phyloP scores from a whole-genome alignment of 441 rosid genomes.

The Populus hybrid region DNA sequence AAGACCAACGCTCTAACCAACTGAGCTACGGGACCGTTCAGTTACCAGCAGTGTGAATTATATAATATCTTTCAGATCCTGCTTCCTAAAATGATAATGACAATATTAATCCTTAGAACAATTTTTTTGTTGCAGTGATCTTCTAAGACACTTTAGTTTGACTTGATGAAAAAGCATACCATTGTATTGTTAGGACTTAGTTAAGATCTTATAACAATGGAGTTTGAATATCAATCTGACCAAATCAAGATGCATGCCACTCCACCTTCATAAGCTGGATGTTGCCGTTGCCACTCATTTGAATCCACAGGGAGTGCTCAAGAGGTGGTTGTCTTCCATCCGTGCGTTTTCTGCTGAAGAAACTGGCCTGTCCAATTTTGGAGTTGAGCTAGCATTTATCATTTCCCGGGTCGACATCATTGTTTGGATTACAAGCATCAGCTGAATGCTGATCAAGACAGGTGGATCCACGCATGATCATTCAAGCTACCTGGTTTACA shows the following conservation, averaged over 20 bases:
- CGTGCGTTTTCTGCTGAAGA: not conserved
- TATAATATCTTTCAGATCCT: accelerated
- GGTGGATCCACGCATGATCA: not conserved
- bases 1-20: conserved; percentile 99
- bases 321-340: not conserved
- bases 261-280: not conserved
- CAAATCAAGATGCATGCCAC: not conserved
- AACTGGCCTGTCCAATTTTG: not conserved
- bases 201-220: not conserved
- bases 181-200: not conserved
- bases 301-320: not conserved
- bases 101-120: not conserved
- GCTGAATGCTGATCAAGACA: not conserved
- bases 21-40: conserved; percentile 77
- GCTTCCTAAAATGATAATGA: not conserved
- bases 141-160: not conserved
- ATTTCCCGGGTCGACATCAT: not conserved
- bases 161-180: not conserved
- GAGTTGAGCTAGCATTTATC: not conserved
- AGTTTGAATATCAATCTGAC: not conserved
- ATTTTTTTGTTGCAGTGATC: not conserved
- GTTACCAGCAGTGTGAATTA: not conserved
- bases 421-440: not conserved
- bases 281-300: not conserved
- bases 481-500: not conserved